Evolutionary conservation across 73 alveolate genomes (phyloP).

Genomic region (Stentor roeselii): DNA sequence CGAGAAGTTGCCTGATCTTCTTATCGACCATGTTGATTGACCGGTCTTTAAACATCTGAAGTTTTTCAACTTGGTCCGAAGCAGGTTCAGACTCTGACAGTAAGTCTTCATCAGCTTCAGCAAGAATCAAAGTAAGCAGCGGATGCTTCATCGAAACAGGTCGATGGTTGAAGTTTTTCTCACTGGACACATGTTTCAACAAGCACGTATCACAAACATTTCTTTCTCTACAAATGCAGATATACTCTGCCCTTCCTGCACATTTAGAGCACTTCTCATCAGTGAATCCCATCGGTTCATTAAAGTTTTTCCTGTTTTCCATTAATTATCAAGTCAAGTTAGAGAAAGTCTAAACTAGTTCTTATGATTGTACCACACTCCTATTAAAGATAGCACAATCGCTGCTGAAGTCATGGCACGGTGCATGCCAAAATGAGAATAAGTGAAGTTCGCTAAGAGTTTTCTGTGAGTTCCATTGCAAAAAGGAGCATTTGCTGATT

Average conservation of each 20-base stretch:
- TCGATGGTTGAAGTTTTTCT: not conserved
- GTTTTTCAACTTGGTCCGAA: not conserved
- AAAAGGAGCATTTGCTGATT: conserved; percentile 90
- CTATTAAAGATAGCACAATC: not conserved
- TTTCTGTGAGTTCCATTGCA: conserved; percentile 86
- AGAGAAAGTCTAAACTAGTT: too few relatives aligned
- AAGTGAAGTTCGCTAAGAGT: conserved; percentile 21
- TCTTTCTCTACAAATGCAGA: conserved; percentile 3
- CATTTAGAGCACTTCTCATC: not conserved
- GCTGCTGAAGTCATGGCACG: not conserved
- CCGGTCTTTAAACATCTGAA: not conserved
- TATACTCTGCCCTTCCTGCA: not conserved
- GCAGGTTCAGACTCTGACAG: not conserved
- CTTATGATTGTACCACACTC: not conserved
- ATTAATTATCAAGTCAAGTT: too few relatives aligned
- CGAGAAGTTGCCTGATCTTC: not conserved
- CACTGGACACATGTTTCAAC: not conserved
- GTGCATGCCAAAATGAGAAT: not conserved
- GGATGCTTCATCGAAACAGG: conserved; percentile 22
- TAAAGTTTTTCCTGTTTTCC: too few relatives aligned
- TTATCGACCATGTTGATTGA: not conserved
- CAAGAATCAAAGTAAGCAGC: not conserved
- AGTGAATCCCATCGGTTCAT: too few relatives aligned
- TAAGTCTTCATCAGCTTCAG: not conserved
- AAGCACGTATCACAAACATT: conserved; percentile 10